phyloP scores from a whole-genome alignment of 257 asterid genomes.

The Handroanthus guayacan region DNA sequence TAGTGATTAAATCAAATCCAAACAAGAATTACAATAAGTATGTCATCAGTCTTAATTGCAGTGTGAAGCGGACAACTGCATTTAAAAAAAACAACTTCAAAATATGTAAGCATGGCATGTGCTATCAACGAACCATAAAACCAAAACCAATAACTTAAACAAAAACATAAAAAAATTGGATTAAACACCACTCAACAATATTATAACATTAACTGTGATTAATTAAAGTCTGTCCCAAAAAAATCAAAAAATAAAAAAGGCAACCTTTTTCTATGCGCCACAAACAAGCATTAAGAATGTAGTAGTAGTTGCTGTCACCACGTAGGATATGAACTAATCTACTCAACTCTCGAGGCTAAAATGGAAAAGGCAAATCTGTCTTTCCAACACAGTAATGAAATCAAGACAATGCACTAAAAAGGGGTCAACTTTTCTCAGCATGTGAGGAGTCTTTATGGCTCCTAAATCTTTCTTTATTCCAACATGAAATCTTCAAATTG shows the following conservation, averaged over 20 bases:
- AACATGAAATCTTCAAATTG: conserved; percentile 49
- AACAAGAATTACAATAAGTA: neutral
- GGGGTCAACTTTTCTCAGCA: conserved; percentile 41
- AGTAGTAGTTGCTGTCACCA: conserved; percentile 51
- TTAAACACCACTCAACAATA: conserved; percentile 34
- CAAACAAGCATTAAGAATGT: conserved; percentile 30
- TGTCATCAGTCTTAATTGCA: conserved; percentile 42
- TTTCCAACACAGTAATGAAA: conserved; percentile 48
- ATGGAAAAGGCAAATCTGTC: conserved; percentile 40
- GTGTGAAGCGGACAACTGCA: conserved; percentile 38
- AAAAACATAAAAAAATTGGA: neutral
- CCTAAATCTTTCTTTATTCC: conserved; percentile 52
- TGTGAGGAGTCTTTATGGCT: conserved; percentile 22
- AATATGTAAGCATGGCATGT: conserved; percentile 24
- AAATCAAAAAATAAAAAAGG: neutral
- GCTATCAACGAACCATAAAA: conserved; percentile 35
- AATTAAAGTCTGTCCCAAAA: neutral
- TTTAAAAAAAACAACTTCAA: conserved; percentile 13
- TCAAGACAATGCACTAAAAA: conserved; percentile 40
- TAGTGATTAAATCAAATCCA: conserved; percentile 26
- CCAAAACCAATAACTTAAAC: conserved; percentile 33
- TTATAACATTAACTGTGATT: neutral
- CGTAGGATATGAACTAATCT: conserved; percentile 46
- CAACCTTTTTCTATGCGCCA: conserved; percentile 45
- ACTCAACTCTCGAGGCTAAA: conserved; percentile 11